These are phyloP conservation scores for Pyrenophora teres DNA, from an alignment of 2,329 filamentous ascomycete species.

Conservation along the genomic window DNA sequence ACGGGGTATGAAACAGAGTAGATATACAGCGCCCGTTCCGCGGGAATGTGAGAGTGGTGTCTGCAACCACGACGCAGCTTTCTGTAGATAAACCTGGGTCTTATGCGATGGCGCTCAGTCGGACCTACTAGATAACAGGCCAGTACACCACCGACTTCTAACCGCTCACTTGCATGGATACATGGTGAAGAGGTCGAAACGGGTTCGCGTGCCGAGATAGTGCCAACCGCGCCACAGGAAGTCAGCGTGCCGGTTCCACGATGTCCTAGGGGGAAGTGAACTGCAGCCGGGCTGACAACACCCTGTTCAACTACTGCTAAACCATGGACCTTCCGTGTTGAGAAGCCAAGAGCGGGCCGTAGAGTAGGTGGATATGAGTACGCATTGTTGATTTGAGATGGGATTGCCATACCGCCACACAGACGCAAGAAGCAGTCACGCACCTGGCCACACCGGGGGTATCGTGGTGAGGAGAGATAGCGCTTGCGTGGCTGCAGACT, in stretches of 20 bases:
- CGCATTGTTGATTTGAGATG: slow-evolving; percentile 6
- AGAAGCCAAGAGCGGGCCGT: slow-evolving; percentile 12
- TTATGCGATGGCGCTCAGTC: slow-evolving; percentile 4
- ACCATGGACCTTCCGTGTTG: slow-evolving; percentile 24
- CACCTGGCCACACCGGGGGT: slow-evolving; percentile 6
- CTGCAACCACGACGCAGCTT: slow-evolving; percentile 6
- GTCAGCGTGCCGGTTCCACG: slow-evolving; percentile 1
- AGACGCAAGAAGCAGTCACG: slow-evolving; percentile 11
- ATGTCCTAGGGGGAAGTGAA: slow-evolving; percentile 19
- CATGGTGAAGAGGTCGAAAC: slow-evolving; percentile 14
- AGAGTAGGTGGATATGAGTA: slow-evolving; percentile 11
- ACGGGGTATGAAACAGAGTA: neutral
- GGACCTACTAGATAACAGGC: slow-evolving; percentile 20
- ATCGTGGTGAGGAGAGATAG: slow-evolving; percentile 5
- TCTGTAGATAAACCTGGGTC: slow-evolving; percentile 4
- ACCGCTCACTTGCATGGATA: slow-evolving; percentile 16
- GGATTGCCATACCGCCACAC: slow-evolving; percentile 14
- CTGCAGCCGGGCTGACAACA: slow-evolving; percentile 13
- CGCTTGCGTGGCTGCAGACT: slow-evolving; percentile 16
- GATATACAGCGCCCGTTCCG: slow-evolving; percentile 8
- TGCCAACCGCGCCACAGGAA: slow-evolving; percentile 9
- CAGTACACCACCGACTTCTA: slow-evolving; percentile 28
- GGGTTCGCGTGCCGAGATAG: slow-evolving; percentile 1
- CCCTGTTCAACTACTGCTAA: slow-evolving; percentile 4
- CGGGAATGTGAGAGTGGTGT: slow-evolving; percentile 1